phyloP scores from a whole-genome alignment of 1,284 basidiomycete species.

The Trichosporon ovoides region DNA sequence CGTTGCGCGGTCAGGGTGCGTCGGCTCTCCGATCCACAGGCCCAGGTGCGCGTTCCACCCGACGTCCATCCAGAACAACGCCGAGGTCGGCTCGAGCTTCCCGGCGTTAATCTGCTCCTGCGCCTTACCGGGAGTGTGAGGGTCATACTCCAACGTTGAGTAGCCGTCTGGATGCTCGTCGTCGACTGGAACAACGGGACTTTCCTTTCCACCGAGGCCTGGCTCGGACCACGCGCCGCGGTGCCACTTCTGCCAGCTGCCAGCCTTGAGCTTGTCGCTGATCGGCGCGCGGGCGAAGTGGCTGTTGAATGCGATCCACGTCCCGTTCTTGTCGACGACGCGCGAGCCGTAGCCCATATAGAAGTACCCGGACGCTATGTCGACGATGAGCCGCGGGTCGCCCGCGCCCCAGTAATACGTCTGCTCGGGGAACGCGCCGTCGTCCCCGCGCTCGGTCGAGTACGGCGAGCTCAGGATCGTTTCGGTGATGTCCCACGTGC shows the following conservation, averaged over 20 bases:
- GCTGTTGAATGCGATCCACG: constrained; percentile 9
- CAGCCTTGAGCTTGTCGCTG: constrained; percentile 1
- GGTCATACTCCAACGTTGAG: constrained; percentile 4
- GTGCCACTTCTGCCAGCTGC: constrained; percentile 11
- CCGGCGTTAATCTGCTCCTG: constrained; percentile 4
- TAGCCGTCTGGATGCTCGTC: background rate
- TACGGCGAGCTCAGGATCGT: constrained; percentile 7
- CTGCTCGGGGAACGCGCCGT: background rate
- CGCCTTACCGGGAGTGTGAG: background rate
- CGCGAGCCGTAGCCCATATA: constrained; percentile 10
- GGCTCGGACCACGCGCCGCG: constrained; percentile 7
- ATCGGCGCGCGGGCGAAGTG: constrained; percentile 12
- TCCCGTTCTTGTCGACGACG: constrained; percentile 10
- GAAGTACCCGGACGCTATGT: constrained; percentile 10
- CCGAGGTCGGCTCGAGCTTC: background rate
- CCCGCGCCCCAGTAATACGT: constrained; percentile 12
- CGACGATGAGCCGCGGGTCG: constrained; percentile 11
- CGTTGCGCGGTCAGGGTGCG: background rate
- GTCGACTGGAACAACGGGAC: background rate
- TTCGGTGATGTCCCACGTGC: constrained; percentile 8
- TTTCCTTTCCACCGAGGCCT: constrained; percentile 4
- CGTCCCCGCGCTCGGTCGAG: constrained; percentile 3
- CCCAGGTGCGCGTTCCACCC: constrained; percentile 10
- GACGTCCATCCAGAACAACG: constrained; percentile 14
- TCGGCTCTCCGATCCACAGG: constrained; percentile 9